Base-by-base conservation (phyloP, 2,329 filamentous ascomycete species). In the Neofusicoccum sp. region DNA sequence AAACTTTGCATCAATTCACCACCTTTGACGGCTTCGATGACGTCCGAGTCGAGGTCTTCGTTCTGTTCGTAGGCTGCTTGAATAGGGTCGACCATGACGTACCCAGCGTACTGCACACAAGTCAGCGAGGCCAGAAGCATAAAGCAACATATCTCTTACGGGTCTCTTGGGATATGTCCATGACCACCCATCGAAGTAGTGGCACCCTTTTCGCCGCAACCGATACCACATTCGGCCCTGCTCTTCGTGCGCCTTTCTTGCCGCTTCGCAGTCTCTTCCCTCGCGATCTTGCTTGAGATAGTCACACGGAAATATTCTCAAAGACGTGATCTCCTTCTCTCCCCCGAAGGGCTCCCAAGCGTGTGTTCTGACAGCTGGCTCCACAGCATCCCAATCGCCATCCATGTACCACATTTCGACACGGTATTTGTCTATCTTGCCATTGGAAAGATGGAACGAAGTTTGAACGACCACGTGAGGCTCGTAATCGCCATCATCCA, bases 21-120 rank as follows among this genome's bases (percentile, higher is more conserved):
- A 20, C 20, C 20, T 20, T 20, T 20, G 20, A 20, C 20, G 20
- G 20, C 20, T 20, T 20, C 20, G 20, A 20, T 20, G 20, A 20
- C 20, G 20, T 20, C 20, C 20, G 20, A 20, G 20, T 20, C 20
- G 20, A 20, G 20, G 20, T 20, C 20, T 20, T 20, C 20, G 20
- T 20, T 20, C 20, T 20, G 20, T 33, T 47, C 44, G 12, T 62
- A 36, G 40, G 14, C 62, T n/a, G n/a, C 16, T 8, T 44, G 51
- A 3, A 62, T 49, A 3, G 47, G 28, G 26, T 65, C 64, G 6
- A 64, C 63, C 63, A 64, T 64, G 8, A 64, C 63, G 1, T 60
- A 58, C 3, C 64, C 64, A 6, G 28, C 58, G 26, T 61, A 64
- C 61, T 60, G n/a, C 7, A 33, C 1, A 41, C 11, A 1, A 14